Evolutionary conservation across 2,329 filamentous ascomycete species (phyloP), one percentile per base, ranked within the genome.

Genomic region (Talaromyces sp.): DNA sequence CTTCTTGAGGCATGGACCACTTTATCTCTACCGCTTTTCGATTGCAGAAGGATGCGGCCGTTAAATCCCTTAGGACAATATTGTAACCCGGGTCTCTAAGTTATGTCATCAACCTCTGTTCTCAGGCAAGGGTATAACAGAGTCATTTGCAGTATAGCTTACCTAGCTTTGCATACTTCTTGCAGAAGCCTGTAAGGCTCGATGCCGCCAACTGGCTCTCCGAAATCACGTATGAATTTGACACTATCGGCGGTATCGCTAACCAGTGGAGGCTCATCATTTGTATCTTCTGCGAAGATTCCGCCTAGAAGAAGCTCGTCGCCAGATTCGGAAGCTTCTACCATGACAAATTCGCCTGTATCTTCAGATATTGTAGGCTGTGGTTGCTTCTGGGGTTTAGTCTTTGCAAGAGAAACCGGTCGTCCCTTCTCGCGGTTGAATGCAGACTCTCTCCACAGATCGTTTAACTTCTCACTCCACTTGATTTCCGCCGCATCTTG

Each of bases 121-220:
- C 21, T 40, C n/a, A n/a, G n/a, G n/a, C n/a, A n/a, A n/a, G n/a
- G n/a, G n/a, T 25, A 10, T 45, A 11, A 6, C 35, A 22, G 11
- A 11, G 11, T 15, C 13, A 17, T 37, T 25, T 28, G 33, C 7
- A 52, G 19, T 22, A 36, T 52, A 56, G 37, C 50, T 33, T 61
- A 88, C 87, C 87, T 87, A 62, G 91, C 84, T 65, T 88, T 87
- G 70, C 92, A 95, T n/a, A 89, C 84, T 71, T 97, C 92, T 70
- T 97, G 91, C 11, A 97, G 75, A 28, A 89, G 81, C 63, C 88
- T 82, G 61, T 85, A 83, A 15, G 93, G 92, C 64, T 78, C 89
- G 31, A 96, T 74, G 7, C 93, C 92, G 7, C 93, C 92, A 13
- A 83, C 83, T 78, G 85, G 86, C 70, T 90, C 91, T 1, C 90